Evolutionary conservation across 1,139 yeast species (phyloP), one percentile per base, ranked within the genome.

Genomic region (Pichia sp.): DNA sequence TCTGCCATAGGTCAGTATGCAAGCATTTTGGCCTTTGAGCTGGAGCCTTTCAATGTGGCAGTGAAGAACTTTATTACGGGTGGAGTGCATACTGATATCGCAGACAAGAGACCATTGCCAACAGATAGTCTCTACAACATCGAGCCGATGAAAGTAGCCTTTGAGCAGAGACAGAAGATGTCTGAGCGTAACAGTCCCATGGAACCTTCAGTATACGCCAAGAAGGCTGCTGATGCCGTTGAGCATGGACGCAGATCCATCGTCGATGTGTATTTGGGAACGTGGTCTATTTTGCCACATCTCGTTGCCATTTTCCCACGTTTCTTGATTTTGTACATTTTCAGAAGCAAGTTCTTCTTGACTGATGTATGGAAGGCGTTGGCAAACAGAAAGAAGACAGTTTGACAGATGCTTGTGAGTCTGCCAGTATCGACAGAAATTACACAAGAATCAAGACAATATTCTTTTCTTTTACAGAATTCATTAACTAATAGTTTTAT

Each of bases 1-100:
- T 89, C 95, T 2, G 95, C 95, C 0, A 78, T 87, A 50, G 88
- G 85, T 62, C 82, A 78, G 55, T 87, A 82, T 64, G 86, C 87
- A 1, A 74, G 78, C 48, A 75, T 76, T 2, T 71, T 87, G 51
- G 79, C 85, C 46, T 63, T 84, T 36, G 95, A 87, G 67, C 65
- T 87, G 74, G 79, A 78, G 62, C 88, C 91, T 2, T 85, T 86
- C 62, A 87, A 78, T 19, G 93, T 87, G 19, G 74, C 79, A 50
- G 95, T 87, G 2, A 73, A 87, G 54, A 86, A 85, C 48, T 79
- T 85, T 3, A 70, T 82, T 46, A 85, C 95, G 5, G 89, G 85
- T 41, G 87, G 83, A 39, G 88, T 84, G 23, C 67, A 73, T 40
- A 85, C 91, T 10, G 77, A 75, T 48, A 81, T 84, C 56, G 82